Percentiles rank a stretch among this genome's conserved stretches.
phyloP scores from a whole-genome alignment of 202 grass and related monocot genomes.

The Bolboschoenoplectus hybrid region DNA sequence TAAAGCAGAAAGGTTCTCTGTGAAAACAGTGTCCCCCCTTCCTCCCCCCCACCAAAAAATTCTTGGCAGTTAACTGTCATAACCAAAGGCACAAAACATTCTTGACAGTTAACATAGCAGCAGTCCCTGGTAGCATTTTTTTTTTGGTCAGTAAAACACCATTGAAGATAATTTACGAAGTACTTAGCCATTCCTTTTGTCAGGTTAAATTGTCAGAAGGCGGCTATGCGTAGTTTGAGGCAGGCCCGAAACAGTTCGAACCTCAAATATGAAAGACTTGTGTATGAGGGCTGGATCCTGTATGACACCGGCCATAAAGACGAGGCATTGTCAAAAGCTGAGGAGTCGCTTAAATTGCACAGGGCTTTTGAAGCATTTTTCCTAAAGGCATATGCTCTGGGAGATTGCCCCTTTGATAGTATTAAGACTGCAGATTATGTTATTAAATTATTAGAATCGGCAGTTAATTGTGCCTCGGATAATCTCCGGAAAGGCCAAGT shows the following conservation, averaged over 20 bases:
- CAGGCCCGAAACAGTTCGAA: conserved; percentile 68
- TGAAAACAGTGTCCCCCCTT: background rate
- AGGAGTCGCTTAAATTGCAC: conserved; percentile 72
- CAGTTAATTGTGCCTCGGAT: conserved; percentile 89
- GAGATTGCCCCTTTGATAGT: conserved; percentile 70
- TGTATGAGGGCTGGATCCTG: conserved; percentile 96
- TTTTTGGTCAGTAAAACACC: background rate
- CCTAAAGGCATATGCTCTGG: conserved; percentile 89
- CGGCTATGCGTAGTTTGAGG: conserved; percentile 79
- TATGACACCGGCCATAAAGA: conserved; percentile 88
- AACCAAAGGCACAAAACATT: background rate
- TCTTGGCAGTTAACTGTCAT: background rate
- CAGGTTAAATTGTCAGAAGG: conserved; percentile 90
- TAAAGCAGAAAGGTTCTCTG: background rate
- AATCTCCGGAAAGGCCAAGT: conserved; percentile 98
- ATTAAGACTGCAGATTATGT: conserved; percentile 63
- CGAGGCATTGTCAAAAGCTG: conserved; percentile 82
- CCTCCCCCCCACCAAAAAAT: too few species aligned
- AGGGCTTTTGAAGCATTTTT: conserved; percentile 98
- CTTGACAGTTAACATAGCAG: background rate
- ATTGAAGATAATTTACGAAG: conserved; percentile 8
- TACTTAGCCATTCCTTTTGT: background rate
- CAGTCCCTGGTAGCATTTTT: background rate
- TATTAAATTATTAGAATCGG: conserved; percentile 79
- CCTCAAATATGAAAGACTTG: conserved; percentile 74